Base-by-base conservation (phyloP, 495 filamentous ascomycete genomes). In the Penicillium cosmopolitanum region DNA sequence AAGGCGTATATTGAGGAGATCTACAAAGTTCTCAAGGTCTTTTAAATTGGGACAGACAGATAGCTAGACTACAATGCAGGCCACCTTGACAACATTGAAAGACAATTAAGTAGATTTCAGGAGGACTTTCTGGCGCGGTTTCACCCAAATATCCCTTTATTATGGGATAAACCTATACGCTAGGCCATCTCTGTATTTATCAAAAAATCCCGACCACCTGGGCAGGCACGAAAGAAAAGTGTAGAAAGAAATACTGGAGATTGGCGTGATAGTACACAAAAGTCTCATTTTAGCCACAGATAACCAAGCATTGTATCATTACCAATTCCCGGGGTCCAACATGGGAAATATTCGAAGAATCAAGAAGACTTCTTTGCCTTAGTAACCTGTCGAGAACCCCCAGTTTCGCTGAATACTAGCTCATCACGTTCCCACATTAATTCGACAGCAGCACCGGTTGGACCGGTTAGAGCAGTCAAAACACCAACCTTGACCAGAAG, bases 341-440 rank as follows among this genome's bases (percentile, higher is more conserved):
- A 13, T 46, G 1, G 15, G 10, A 46, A 46, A 9, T 19, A 38
- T 13, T 38, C 36, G 6, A 38, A 9, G 2, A 15, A 13, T 28
- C 47, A 73, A 4, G 56, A 57, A 10, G 55, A 60, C 56, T 76
- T 74, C 42, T 72, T 74, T 15, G 21, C 33, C 46, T 53, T 63
- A 1, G 60, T 55, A 15, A 65, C 64, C 34, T 60, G 56, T 48
- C 64, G 63, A 31, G 61, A 33, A 15, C 66, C 61, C 1, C 66
- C 65, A 42, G 68, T 64, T 62, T 75, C 72, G 47, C 61, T 46
- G 19, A 76, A 66, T 10, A 81, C 74, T 46, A 80, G 61, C 60
- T 81, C 81, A 65, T 87, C 84, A 23, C 83, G 75, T 57, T 82
- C 83, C 84, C 84, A 87, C 19, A 85, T 67, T 60, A 86, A 69